These are phyloP conservation scores for Ustilago xerochloae DNA, from an alignment of 1,284 basidiomycete species.

Conservation along the genomic window DNA sequence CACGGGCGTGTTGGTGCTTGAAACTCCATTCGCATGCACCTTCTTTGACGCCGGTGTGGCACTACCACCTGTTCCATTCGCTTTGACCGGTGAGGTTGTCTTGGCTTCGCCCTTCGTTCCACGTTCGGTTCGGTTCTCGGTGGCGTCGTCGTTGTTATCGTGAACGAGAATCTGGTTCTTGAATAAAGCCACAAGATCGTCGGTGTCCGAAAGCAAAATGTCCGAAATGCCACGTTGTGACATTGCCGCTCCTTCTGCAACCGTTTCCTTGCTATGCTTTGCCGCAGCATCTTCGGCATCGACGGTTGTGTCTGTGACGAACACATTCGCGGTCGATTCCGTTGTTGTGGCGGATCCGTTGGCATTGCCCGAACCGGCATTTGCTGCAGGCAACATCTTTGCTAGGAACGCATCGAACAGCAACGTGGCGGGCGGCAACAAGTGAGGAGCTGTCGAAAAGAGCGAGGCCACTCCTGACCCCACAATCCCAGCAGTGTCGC, in stretches of 20 bases:
- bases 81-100: conserved; percentile 1
- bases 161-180: conserved; percentile 26
- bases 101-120: no score
- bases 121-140: background rate
- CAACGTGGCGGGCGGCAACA: conserved; percentile 80
- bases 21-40: conserved; percentile 15
- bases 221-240: conserved; percentile 26
- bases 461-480: conserved; percentile 69
- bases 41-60: conserved; percentile 22
- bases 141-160: background rate
- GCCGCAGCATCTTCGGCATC: background rate
- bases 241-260: background rate
- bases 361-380: background rate
- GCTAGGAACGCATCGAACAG: conserved; percentile 81
- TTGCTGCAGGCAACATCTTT: conserved; percentile 73
- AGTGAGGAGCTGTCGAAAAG: conserved; percentile 81
- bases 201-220: conserved; percentile 33
- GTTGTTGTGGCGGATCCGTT: no score
- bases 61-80: conserved; percentile 3
- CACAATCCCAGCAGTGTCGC: background rate
- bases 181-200: conserved; percentile 42
- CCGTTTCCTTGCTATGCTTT: background rate
- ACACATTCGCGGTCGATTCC: no score
- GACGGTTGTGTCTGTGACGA: background rate
- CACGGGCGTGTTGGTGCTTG: background rate